phyloP scores from a whole-genome alignment of 2,329 filamentous ascomycete genomes.

The Fonsecaea monophora region DNA sequence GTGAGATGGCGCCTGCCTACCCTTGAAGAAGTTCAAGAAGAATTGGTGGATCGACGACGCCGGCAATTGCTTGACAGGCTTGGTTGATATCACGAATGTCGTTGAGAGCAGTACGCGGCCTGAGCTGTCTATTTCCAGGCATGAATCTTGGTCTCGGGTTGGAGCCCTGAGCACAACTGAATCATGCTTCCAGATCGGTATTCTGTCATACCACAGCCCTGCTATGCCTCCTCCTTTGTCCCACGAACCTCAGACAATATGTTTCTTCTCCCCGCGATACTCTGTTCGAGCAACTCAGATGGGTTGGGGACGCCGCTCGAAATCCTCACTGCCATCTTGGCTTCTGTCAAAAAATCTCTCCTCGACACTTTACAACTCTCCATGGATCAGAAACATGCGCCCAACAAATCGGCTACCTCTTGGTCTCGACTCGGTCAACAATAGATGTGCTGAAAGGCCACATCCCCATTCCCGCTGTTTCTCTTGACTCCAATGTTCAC shows the following conservation, averaged over 20 bases:
- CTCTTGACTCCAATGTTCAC: slow-evolving; percentile 25
- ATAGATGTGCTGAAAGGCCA: slow-evolving; percentile 27
- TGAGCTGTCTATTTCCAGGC: background rate
- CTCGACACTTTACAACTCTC: background rate
- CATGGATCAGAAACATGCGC: background rate
- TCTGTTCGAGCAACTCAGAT: background rate
- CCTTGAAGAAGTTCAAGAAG: slow-evolving; percentile 90
- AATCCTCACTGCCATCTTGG: background rate
- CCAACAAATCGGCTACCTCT: background rate
- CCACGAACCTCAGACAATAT: background rate
- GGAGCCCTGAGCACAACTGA: background rate
- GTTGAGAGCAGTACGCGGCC: background rate
- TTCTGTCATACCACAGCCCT: background rate
- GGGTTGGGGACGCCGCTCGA: background rate
- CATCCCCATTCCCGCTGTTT: slow-evolving; percentile 10
- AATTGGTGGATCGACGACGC: slow-evolving; percentile 84
- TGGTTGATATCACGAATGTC: slow-evolving; percentile 24
- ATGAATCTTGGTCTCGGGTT: background rate
- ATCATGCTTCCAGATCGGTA: background rate
- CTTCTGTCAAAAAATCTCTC: background rate
- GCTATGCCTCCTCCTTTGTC: background rate
- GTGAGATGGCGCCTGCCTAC: slow-evolving; percentile 82
- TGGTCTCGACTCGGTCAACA: slow-evolving; percentile 14
- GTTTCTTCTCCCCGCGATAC: background rate
- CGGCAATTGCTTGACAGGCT: slow-evolving; percentile 85